Base-by-base conservation (phyloP, 768 basidiomycete genomes). In the Russula earlei region DNA sequence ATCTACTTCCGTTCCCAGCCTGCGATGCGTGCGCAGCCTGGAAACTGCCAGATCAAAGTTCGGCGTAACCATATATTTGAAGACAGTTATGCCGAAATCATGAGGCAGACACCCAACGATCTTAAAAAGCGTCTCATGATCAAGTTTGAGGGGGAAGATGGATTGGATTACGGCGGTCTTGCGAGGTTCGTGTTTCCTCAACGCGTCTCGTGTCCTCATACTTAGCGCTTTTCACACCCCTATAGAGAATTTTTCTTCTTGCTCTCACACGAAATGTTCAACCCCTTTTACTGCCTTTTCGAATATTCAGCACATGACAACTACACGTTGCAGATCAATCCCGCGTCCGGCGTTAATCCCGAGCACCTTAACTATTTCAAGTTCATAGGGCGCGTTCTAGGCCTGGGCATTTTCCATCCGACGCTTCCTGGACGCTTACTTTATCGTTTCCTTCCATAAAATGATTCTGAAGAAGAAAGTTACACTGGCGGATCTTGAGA, bases 331-430 rank as follows among this genome's bases (percentile, higher is more conserved):
- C 96, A 99, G 72, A 98, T 99, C 71, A 98, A 98, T 72, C 95
- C 95, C 12, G 93, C 92, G 10, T 96, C 93, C 33, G 91, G 91
- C 41, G 91, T 99, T 64, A 99, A 99, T 70, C 96, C 96, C 0
- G 96, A 99, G 72, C 96, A 99, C 72, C 72, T 99, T 68, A 98
- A 98, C 75, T 99, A 98, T 75, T 98, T 98, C 87, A 97, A 98
- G 74, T 98, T 99, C 71, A 98, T 99, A 62, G 96, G 96, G 9
- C 84, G 96, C 34, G 91, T 88, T 66, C 76, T 98, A 52, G 93
- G 94, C 50, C 79, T 98, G 42, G 95, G 91, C 62, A 98, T 99
- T 69, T 99, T 99, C 84, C 96, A 99, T n/a, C 69, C 85, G 96
- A 52, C 90, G 96, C 10, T 99, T 99, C 85, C 74, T 99, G 62